phyloP scores from a whole-genome alignment of 1,284 basidiomycete species.

The Cryptococcus neoformans region DNA sequence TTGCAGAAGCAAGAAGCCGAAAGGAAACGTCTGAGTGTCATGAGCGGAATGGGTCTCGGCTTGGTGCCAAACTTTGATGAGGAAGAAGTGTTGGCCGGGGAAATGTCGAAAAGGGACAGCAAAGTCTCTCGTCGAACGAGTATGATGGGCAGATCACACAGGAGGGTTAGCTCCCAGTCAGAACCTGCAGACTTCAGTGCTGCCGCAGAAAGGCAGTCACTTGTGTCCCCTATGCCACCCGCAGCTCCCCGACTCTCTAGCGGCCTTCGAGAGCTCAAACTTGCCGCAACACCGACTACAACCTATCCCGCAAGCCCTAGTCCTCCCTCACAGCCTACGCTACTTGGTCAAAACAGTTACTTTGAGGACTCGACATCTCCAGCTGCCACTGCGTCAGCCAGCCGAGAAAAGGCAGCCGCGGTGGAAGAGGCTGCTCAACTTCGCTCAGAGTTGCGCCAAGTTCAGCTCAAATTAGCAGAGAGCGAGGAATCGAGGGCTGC shows the following conservation, averaged over 20 bases:
- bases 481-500: slow-evolving; percentile 78
- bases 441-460: slow-evolving; percentile 59
- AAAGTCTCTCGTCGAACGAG: slow-evolving; percentile 11
- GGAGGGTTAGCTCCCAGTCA: slow-evolving; percentile 19
- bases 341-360: slow-evolving; percentile 8
- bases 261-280: slow-evolving; percentile 40
- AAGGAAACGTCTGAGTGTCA: slow-evolving; percentile 57
- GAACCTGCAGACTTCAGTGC: slow-evolving; percentile 12
- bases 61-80: background rate
- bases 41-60: slow-evolving; percentile 43
- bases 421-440: slow-evolving; percentile 57
- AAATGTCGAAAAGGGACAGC: slow-evolving; percentile 5
- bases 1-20: slow-evolving; percentile 67
- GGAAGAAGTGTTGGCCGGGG: slow-evolving; percentile 1
- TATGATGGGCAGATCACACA: slow-evolving; percentile 14
- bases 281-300: slow-evolving; percentile 16
- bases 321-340: slow-evolving; percentile 1
- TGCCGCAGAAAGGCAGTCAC: background rate
- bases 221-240: slow-evolving; percentile 5
- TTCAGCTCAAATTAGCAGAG: slow-evolving; percentile 65
- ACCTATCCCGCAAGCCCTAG: slow-evolving; percentile 4
- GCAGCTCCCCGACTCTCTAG: slow-evolving; percentile 9
- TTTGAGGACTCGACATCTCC: slow-evolving; percentile 9
- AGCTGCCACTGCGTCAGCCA: background rate
- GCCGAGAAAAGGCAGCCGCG: slow-evolving; percentile 5